Base-by-base conservation (phyloP, 768 basidiomycete species). In the Russula sp. region DNA sequence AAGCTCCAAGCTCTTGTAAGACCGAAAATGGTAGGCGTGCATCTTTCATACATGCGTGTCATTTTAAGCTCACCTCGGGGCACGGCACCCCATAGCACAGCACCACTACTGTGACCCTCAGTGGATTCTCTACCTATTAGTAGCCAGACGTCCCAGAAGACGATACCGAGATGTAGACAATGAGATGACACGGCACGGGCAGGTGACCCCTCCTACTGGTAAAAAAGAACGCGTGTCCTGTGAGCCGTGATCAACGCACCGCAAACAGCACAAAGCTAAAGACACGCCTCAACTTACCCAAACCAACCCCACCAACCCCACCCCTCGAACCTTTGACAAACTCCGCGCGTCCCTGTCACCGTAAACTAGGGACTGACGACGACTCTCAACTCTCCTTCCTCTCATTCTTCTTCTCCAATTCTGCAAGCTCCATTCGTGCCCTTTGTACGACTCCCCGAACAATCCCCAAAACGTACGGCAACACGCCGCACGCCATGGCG, bases 381-480 rank as follows among this genome's bases (percentile, higher is more conserved):
- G 25, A 29, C 43, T 42, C 35, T 57, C 45, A 46, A n/a, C 36
- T 25, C 50, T 11, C 11, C 45, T n/a, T 61, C 45, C 14, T 61
- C 38, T 18, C 14, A 41, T 35, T 58, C 34, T 36, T 9, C 50
- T 45, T 39, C 43, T 39, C 51, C 14, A 48, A 25, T n/a, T 36
- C 9, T 6, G n/a, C 56, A 18, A 63, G 39, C 43, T 71, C 70
- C 22, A n/a, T 49, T 39, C 63, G 57, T 0, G 67, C 68, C 6
- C 49, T 47, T 5, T 61, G 52, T 20, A 66, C 70, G 1, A 70
- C 50, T 0, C 18, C 29, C n/a, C 45, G 62, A 1, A 72, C 6
- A 47, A 42, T 18, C 25, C 25, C 11, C 10, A 55, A 41, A 8
- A 72, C 56, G 8, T 36, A 48, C 32, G 71, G 70, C 18, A 62